Conservation (phyloP, 495 filamentous ascomycete genomes). For the Xylaria cubensis region DNA sequence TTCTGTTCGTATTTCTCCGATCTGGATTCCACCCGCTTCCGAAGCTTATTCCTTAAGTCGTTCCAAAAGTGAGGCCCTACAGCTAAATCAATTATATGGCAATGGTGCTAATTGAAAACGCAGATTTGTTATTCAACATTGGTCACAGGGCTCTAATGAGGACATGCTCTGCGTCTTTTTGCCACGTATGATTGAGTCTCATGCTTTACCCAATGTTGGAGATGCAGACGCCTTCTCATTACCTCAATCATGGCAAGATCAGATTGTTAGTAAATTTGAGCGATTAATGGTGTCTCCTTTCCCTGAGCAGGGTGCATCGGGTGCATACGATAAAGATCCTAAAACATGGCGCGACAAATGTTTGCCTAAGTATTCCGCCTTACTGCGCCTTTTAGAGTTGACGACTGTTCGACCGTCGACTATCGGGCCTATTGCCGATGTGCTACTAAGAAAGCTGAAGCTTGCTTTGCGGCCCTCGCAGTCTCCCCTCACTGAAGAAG, state of each 20-base stretch:
- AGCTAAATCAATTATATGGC: background rate
- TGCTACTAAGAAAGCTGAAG: slow-evolving; percentile 62
- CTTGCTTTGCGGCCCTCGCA: slow-evolving; percentile 62
- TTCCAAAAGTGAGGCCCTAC: slow-evolving; percentile 72
- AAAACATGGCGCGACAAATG: slow-evolving; percentile 62
- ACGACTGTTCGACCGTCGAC: slow-evolving; percentile 61
- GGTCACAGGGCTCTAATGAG: slow-evolving; percentile 68
- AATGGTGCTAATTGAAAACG: slow-evolving; percentile 31
- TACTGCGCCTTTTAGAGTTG: slow-evolving; percentile 55
- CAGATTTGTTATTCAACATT: slow-evolving; percentile 75
- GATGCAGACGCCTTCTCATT: slow-evolving; percentile 65
- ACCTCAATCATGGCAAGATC: slow-evolving; percentile 72
- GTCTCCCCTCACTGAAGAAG: slow-evolving; percentile 61
- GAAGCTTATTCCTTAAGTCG: slow-evolving; percentile 74
- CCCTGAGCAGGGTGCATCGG: slow-evolving; percentile 54
- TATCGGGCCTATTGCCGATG: slow-evolving; percentile 59
- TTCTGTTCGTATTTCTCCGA: slow-evolving; percentile 84
- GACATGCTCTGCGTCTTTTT: slow-evolving; percentile 72
- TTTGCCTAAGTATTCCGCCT: slow-evolving; percentile 61
- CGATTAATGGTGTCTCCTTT: slow-evolving; percentile 61
- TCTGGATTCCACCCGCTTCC: slow-evolving; percentile 76
- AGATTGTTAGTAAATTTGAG: slow-evolving; percentile 70
- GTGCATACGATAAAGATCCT: slow-evolving; percentile 55
- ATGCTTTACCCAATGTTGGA: slow-evolving; percentile 51
- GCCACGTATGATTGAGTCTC: slow-evolving; percentile 67